phyloP scores from a whole-genome alignment of 768 basidiomycete species.

The Favolaschia claudopus region DNA sequence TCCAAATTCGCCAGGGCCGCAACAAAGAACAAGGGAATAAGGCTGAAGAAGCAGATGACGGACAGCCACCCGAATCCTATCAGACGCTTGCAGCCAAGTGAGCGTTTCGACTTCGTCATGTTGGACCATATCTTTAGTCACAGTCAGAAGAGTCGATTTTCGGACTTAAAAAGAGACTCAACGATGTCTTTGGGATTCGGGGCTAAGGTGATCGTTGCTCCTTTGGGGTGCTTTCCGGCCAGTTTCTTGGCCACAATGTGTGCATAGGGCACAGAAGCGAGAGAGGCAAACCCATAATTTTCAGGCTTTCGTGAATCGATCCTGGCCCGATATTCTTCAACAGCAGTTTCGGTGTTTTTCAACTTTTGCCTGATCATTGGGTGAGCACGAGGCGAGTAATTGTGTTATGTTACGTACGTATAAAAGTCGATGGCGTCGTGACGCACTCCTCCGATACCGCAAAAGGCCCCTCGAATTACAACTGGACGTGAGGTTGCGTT shows the following conservation, averaged over 20 bases:
- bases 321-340: conserved; percentile 75
- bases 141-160: conserved; percentile 4
- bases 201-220: conserved; percentile 74
- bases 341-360: conserved; percentile 60
- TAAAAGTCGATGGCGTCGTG: conserved; percentile 83
- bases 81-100: conserved; percentile 58
- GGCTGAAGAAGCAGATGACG: conserved; percentile 80
- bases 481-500: conserved; percentile 72
- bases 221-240: conserved; percentile 72
- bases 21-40: conserved; percentile 81
- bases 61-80: conserved; percentile 72
- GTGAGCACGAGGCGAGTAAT: conserved; percentile 40
- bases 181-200: conserved; percentile 70
- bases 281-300: conserved; percentile 91
- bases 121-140: conserved; percentile 80
- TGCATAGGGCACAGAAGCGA: conserved; percentile 88
- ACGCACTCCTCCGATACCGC: conserved; percentile 74
- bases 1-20: conserved; percentile 85
- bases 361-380: conserved; percentile 2
- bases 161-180: conserved; percentile 32
- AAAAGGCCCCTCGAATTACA: conserved; percentile 69
- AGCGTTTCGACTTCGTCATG: conserved; percentile 61
- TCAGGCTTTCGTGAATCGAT: conserved; percentile 82
- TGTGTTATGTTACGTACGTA: conserved; percentile 54
- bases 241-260: conserved; percentile 84